Conservation (phyloP, 495 filamentous ascomycete genomes). For the Sabuloglossum arenarium region DNA sequence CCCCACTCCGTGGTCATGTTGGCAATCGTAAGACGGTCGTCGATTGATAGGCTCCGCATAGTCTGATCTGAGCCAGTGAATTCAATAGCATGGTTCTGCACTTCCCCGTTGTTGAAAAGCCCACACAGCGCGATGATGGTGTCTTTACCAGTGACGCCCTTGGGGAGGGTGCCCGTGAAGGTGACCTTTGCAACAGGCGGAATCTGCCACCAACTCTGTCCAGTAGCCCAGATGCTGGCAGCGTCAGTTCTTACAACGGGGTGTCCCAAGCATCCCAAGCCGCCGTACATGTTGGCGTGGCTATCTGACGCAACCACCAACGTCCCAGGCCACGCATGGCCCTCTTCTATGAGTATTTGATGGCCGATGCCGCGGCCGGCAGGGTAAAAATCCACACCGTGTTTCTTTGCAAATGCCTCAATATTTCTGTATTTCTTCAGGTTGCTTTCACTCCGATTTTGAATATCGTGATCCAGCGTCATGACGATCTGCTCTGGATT, state of each 20-base stretch:
- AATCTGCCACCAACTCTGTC: constrained; percentile 73
- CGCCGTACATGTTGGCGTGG: constrained; percentile 77
- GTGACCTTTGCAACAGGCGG: constrained; percentile 69
- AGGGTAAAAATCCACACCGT: constrained; percentile 69
- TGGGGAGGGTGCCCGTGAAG: constrained; percentile 50
- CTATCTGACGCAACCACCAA: constrained; percentile 64
- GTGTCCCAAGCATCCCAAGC: constrained; percentile 57
- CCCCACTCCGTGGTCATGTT: constrained; percentile 98
- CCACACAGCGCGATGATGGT: constrained; percentile 86
- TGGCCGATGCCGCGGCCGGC: constrained; percentile 73
- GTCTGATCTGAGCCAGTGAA: constrained; percentile 68
- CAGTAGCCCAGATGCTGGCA: constrained; percentile 71
- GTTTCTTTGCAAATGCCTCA: constrained; percentile 63
- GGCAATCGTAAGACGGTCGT: constrained; percentile 62
- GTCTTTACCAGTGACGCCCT: constrained; percentile 84
- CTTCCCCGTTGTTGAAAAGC: constrained; percentile 73
- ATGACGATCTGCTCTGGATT: constrained; percentile 58
- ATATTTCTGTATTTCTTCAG: constrained; percentile 71
- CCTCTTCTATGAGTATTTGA: constrained; percentile 79
- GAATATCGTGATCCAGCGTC: constrained; percentile 86
- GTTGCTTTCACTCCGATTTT: constrained; percentile 68
- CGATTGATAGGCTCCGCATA: constrained; percentile 49
- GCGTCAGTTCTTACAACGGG: constrained; percentile 77
- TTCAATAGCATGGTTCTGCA: constrained; percentile 83
- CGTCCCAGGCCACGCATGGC: constrained; percentile 65